Percentiles rank a stretch among this genome's conserved stretches.
Conservation (phyloP, 371 early-diverging fungal genomes). For the Mortierella sp. region DNA sequence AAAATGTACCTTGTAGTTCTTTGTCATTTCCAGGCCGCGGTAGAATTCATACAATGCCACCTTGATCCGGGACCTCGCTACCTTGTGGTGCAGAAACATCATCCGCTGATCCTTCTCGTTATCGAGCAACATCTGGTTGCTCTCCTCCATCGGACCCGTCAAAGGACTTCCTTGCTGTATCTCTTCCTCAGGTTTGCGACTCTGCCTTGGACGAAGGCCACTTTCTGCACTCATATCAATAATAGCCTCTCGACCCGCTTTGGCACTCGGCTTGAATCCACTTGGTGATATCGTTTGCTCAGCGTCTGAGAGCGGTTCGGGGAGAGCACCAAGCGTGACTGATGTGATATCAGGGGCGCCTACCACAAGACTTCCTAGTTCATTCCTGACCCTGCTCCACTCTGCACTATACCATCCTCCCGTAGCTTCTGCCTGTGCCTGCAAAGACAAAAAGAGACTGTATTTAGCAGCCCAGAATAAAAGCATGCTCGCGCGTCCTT, state of each 20-base stretch:
- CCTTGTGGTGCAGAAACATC: conserved; percentile 53
- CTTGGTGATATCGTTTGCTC: background rate
- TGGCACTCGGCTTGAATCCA: background rate
- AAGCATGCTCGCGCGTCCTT: background rate
- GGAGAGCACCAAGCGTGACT: conserved; percentile 23
- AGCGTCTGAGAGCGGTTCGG: background rate
- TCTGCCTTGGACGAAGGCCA: conserved; percentile 13
- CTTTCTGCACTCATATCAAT: background rate
- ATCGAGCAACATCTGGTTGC: conserved; percentile 19
- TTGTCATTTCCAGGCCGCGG: conserved; percentile 76
- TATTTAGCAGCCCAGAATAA: too few relatives aligned
- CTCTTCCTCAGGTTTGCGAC: background rate
- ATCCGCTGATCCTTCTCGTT: conserved; percentile 27
- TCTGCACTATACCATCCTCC: conserved; percentile 41
- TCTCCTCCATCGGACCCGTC: conserved; percentile 4
- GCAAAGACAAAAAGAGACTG: background rate
- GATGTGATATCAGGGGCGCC: conserved; percentile 10
- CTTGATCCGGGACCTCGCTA: conserved; percentile 72
- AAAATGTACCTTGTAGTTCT: conserved; percentile 69
- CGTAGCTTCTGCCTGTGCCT: conserved; percentile 33
- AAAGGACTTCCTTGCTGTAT: background rate
- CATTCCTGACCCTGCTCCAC: conserved; percentile 33
- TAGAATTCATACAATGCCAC: conserved; percentile 82
- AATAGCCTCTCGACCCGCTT: background rate
- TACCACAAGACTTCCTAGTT: conserved; percentile 27